A percentile compares a stretch with the other conserved stretches of the same genome.
Evolutionary conservation across 306 rosid genomes (phyloP).

Genomic region (Vachellia pachyceras): DNA sequence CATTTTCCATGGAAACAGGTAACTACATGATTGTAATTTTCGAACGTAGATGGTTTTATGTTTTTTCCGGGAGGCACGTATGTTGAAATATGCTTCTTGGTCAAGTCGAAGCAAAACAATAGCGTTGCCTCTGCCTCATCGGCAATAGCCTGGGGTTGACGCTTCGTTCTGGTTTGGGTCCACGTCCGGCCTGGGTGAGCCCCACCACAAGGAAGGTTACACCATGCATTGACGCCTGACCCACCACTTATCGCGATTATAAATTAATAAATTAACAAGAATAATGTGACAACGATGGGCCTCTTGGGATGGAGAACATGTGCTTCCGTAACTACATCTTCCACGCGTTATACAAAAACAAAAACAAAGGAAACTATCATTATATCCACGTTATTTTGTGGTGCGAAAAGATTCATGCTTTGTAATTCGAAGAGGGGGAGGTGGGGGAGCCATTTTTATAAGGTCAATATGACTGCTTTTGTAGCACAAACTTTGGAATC

Average conservation of each 20-base stretch:
- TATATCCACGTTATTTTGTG: neutral
- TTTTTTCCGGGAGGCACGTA: neutral
- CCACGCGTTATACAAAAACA: neutral
- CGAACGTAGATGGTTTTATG: neutral
- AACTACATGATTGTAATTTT: neutral
- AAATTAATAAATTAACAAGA: neutral
- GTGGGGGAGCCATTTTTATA: neutral
- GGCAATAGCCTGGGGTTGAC: neutral
- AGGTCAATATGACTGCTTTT: neutral
- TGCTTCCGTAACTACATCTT: neutral
- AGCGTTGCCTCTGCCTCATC: neutral
- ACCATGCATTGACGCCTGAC: neutral
- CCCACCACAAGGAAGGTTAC: neutral
- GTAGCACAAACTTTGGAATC: neutral
- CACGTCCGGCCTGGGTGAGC: neutral
- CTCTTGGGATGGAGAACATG: slow-evolving; percentile 3
- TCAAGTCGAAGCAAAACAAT: neutral
- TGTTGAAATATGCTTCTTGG: neutral
- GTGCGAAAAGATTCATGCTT: neutral
- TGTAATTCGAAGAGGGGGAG: neutral
- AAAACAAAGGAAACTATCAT: neutral
- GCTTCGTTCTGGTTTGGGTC: neutral
- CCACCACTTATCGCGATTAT: neutral
- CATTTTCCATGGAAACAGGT: slow-evolving; percentile 92
- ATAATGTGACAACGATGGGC: neutral